Evolutionary conservation across 768 basidiomycete genomes (phyloP).

Genomic region (Boletellus ananiceps): DNA sequence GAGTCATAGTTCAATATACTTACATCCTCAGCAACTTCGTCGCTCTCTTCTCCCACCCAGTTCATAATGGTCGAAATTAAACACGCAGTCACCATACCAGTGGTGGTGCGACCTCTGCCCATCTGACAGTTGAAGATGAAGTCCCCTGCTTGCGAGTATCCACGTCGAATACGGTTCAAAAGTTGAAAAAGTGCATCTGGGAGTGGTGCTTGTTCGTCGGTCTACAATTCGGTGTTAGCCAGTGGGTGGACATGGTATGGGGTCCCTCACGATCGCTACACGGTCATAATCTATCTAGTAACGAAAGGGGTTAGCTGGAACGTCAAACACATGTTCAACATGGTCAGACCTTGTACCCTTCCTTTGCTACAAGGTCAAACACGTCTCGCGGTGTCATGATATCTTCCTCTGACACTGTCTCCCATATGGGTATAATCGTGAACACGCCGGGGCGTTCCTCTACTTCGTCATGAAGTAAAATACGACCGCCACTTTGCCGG

Average conservation of each 20-base stretch:
- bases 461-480: slow-evolving; percentile 92
- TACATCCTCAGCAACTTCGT: slow-evolving; percentile 34
- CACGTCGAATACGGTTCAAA: slow-evolving; percentile 63
- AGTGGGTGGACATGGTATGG: neutral
- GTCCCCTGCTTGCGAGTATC: slow-evolving; percentile 58
- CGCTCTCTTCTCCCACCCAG: slow-evolving; percentile 48
- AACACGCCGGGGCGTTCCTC: slow-evolving; percentile 90
- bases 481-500: slow-evolving; percentile 60
- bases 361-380: slow-evolving; percentile 65
- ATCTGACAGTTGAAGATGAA: slow-evolving; percentile 98
- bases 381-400: slow-evolving; percentile 87
- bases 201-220: slow-evolving; percentile 94
- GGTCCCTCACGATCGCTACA: slow-evolving; percentile 73
- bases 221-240: slow-evolving; percentile 45
- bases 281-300: slow-evolving; percentile 77
- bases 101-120: slow-evolving; percentile 89
- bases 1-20: slow-evolving; percentile 51
- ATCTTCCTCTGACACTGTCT: slow-evolving; percentile 72
- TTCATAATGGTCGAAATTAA: slow-evolving; percentile 72
- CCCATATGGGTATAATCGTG: slow-evolving; percentile 93
- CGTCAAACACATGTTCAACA: neutral
- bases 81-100: slow-evolving; percentile 90
- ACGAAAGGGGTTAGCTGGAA: slow-evolving; percentile 1
- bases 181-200: slow-evolving; percentile 82
- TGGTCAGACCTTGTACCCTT: slow-evolving; percentile 59